Evolutionary conservation across 1,284 basidiomycete genomes (phyloP), one percentile per base, ranked within the genome.

Genomic region (Leccinum angustisporum): DNA sequence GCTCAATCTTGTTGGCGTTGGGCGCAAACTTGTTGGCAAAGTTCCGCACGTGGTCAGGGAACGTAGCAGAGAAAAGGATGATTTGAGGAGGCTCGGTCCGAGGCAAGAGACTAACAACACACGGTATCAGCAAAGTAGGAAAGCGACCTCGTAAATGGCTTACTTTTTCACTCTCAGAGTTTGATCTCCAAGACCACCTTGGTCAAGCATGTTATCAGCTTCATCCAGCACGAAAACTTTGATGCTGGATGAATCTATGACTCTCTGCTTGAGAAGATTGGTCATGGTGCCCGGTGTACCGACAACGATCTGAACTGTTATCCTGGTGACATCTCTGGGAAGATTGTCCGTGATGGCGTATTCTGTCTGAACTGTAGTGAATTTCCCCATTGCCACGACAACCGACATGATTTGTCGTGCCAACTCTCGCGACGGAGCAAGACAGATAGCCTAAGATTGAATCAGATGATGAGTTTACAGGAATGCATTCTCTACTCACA

Each of bases 361-460:
- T 77, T 94, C 93, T 11, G 94, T 95, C 72, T 95, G 93, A 56
- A 98, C 90, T 9, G 86, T 79, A 25, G 96, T 98, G 78, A 92
- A 98, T 78, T 97, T 94, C 68, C 96, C 97, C 91, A 99, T 98
- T 59, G 89, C 85, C 53, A 89, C 87, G 18, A 98, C 88, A 46
- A 99, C 97, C 51, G 92, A 90, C 89, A 98, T 95, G 75, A 97
- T 99, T 76, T 99, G 97, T 48, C 97, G 88, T 2, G 97, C 97
- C 21, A 99, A 84, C 79, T 99, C 97, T 70, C 97, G 90, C 34
- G 97, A 97, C 0, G 97, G 97, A 4, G 94, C 94, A 21, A 98
- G 84, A 76, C 95, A 97, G 61, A 98, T 81, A 8, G 95, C 95
- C 91, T 97, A 68, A 25, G 6, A 46, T 25, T 43, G 38, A 53